Evolutionary conservation across 345 rosid species (phyloP).

Genomic region (Corchorus capsularis): DNA sequence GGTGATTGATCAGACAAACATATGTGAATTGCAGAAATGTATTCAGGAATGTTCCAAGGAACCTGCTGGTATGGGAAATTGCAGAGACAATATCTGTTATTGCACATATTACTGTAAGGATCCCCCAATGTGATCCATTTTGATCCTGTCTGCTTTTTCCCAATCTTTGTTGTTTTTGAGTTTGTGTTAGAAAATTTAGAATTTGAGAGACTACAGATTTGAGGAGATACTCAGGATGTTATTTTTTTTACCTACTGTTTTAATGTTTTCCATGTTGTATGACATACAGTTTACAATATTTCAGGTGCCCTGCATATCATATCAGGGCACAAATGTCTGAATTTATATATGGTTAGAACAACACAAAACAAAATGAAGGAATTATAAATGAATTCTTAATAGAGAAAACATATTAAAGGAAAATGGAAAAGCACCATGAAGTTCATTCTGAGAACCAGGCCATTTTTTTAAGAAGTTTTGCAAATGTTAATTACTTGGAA

Average conservation of each 20-base stretch:
- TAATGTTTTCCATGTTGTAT: neutral
- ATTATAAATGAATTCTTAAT: neutral
- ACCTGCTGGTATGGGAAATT: slow-evolving; percentile 41
- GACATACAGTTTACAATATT: neutral
- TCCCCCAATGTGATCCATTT: slow-evolving; percentile 37
- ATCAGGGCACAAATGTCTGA: neutral
- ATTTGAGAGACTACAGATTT: neutral
- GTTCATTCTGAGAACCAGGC: too few species aligned
- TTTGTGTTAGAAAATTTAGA: neutral
- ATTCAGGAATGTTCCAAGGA: slow-evolving; percentile 36
- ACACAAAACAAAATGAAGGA: neutral
- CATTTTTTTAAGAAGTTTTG: too few species aligned
- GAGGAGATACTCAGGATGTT: neutral
- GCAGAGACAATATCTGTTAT: slow-evolving; percentile 38
- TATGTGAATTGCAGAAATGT: neutral
- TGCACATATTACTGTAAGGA: slow-evolving; percentile 49
- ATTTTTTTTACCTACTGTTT: neutral
- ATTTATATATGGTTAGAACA: neutral
- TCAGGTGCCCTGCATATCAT: neutral
- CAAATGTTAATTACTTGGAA: too few species aligned
- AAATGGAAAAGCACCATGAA: too few species aligned
- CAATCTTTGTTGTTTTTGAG: neutral
- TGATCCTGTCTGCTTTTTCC: neutral
- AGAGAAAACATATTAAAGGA: too few species aligned
- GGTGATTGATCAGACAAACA: slow-evolving; percentile 14